phyloP scores from a whole-genome alignment of 768 basidiomycete species.

The Cystofilobasidium capitatum region DNA sequence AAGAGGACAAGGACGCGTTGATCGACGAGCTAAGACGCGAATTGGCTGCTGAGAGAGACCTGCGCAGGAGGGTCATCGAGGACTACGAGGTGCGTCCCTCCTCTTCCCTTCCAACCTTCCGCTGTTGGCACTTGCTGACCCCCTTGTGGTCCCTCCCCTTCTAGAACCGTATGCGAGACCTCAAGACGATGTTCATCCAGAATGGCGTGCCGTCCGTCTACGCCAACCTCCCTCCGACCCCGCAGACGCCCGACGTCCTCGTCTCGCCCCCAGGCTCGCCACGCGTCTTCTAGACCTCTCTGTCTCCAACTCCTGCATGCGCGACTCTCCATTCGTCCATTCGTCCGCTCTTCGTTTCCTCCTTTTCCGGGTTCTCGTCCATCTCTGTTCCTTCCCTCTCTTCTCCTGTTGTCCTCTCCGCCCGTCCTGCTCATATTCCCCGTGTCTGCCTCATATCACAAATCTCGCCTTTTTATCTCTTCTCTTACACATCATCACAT shows the following conservation, averaged over 20 bases:
- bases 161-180: not conserved
- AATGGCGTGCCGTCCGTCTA: not conserved
- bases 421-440: not conserved
- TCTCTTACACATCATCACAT: not conserved
- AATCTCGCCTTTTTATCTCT: not conserved
- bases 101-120: not conserved
- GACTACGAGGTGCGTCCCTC: not conserved
- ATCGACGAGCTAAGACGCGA: not conserved
- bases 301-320: not conserved
- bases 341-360: slow-evolving; percentile 11
- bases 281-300: not conserved
- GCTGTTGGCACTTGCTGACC: not conserved
- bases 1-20: not conserved
- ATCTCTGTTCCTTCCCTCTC: not conserved
- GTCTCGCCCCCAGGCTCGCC: not conserved
- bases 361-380: not conserved
- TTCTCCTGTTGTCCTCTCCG: slow-evolving; percentile 1
- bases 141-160: not conserved
- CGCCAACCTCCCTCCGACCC: not conserved
- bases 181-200: not conserved
- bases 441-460: not conserved
- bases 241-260: not conserved
- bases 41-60: not conserved
- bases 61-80: not conserved
- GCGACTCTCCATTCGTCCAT: not conserved